Evolutionary conservation across 352 stramenopile species (phyloP).

Genomic region (Globisporangium takayamanum): DNA sequence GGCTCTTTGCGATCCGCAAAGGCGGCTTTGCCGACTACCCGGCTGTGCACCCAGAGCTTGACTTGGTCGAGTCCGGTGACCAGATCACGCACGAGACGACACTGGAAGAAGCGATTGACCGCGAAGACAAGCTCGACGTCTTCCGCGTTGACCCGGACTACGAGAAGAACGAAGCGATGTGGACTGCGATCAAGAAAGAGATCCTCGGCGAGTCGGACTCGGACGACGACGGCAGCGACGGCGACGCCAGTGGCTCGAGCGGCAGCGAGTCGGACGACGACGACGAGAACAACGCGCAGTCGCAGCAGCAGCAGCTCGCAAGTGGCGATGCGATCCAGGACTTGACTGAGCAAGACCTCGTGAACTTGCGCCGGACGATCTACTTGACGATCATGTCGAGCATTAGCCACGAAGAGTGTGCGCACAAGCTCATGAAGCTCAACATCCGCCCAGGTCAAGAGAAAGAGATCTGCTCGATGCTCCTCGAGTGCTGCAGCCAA

Average conservation of each 20-base stretch:
- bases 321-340: slow-evolving; percentile 87
- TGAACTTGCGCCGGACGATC: slow-evolving; percentile 97
- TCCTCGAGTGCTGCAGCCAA: slow-evolving; percentile 98
- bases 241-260: slow-evolving; percentile 32
- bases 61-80: slow-evolving; percentile 97
- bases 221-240: slow-evolving; percentile 35
- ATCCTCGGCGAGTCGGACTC: slow-evolving; percentile 94
- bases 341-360: slow-evolving; percentile 96
- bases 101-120: slow-evolving; percentile 95
- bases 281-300: slow-evolving; percentile 37
- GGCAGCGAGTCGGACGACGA: slow-evolving; percentile 32
- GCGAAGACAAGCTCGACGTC: slow-evolving; percentile 94
- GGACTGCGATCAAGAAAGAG: slow-evolving; percentile 93
- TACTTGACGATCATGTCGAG: slow-evolving; percentile 99
- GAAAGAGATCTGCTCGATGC: slow-evolving; percentile 98
- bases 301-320: slow-evolving; percentile 17
- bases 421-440: slow-evolving; percentile 98
- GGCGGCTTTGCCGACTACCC: slow-evolving; percentile 94
- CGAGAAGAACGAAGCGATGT: slow-evolving; percentile 95
- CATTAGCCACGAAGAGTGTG: slow-evolving; percentile 98
- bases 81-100: slow-evolving; percentile 98
- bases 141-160: slow-evolving; percentile 95
- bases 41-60: slow-evolving; percentile 91
- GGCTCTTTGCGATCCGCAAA: slow-evolving; percentile 95
- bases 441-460: slow-evolving; percentile 95